phyloP scores from a whole-genome alignment of 2,329 filamentous ascomycete species.

The Chaetomiaceae sp. region DNA sequence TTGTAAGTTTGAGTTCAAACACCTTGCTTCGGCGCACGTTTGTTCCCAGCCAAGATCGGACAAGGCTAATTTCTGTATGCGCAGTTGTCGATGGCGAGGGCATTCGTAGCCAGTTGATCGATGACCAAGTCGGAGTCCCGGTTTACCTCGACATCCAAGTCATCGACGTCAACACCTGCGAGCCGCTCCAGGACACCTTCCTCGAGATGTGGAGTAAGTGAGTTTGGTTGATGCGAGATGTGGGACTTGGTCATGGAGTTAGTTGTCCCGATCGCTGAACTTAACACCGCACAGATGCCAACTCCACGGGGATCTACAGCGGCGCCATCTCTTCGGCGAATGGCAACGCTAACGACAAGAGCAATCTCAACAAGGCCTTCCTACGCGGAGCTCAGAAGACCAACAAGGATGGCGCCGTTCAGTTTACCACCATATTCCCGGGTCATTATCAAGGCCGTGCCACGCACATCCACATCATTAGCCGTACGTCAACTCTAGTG shows the following conservation, averaged over 20 bases:
- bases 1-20: not conserved
- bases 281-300: not conserved
- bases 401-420: not conserved
- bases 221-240: not conserved
- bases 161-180: constrained; percentile 4
- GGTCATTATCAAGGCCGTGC: constrained; percentile 8
- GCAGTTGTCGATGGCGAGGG: not conserved
- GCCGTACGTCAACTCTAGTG: not conserved
- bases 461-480: not conserved
- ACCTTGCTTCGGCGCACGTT: not conserved
- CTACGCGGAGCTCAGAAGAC: constrained; percentile 1
- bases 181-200: not conserved
- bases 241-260: not conserved
- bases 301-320: not conserved
- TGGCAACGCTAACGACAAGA: not conserved
- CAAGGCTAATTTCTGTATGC: not conserved
- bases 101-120: not conserved
- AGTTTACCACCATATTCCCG: constrained; percentile 4
- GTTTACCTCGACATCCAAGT: constrained; percentile 1
- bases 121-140: not conserved
- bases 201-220: constrained; percentile 7
- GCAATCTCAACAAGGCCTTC: not conserved
- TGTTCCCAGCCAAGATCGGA: not conserved
- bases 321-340: not conserved
- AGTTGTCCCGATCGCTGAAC: not conserved